Evolutionary conservation across 1,284 basidiomycete species (phyloP).

Genomic region (Pseudozyma thailandica): DNA sequence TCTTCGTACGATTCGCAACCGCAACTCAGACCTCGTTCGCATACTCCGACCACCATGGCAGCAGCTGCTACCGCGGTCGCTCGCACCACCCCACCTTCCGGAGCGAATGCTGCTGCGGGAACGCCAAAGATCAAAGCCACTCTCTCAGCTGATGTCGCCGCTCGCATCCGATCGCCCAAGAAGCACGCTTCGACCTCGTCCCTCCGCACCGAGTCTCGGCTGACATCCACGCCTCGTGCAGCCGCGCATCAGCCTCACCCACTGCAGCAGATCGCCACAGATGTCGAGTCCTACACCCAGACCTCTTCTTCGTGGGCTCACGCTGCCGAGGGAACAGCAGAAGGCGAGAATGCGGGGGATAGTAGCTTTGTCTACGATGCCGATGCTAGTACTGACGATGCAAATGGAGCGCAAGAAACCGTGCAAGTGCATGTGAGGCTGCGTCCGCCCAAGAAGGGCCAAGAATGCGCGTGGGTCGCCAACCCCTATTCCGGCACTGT

Average conservation of each 20-base stretch:
- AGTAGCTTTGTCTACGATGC: conserved; percentile 59
- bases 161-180: conserved; percentile 33
- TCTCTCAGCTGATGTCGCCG: conserved; percentile 40
- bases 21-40: conserved; percentile 29
- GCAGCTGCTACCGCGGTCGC: background rate
- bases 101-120: conserved; percentile 3
- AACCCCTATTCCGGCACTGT: conserved; percentile 39
- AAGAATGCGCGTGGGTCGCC: conserved; percentile 61
- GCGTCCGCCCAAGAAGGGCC: conserved; percentile 43
- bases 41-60: conserved; percentile 28
- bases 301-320: conserved; percentile 24
- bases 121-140: conserved; percentile 46
- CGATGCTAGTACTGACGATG: conserved; percentile 4
- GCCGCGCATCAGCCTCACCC: conserved; percentile 16
- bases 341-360: conserved; percentile 30
- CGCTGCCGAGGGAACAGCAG: background rate
- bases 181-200: conserved; percentile 41
- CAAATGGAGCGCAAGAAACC: conserved; percentile 27
- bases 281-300: conserved; percentile 19
- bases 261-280: conserved; percentile 1
- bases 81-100: conserved; percentile 7
- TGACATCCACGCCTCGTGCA: background rate
- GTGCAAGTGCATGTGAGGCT: conserved; percentile 59
- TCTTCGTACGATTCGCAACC: conserved; percentile 1
- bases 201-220: conserved; percentile 10